Evolutionary conservation across 1,139 yeast genomes (phyloP).

Genomic region (Torulaspora pretoriensis): DNA sequence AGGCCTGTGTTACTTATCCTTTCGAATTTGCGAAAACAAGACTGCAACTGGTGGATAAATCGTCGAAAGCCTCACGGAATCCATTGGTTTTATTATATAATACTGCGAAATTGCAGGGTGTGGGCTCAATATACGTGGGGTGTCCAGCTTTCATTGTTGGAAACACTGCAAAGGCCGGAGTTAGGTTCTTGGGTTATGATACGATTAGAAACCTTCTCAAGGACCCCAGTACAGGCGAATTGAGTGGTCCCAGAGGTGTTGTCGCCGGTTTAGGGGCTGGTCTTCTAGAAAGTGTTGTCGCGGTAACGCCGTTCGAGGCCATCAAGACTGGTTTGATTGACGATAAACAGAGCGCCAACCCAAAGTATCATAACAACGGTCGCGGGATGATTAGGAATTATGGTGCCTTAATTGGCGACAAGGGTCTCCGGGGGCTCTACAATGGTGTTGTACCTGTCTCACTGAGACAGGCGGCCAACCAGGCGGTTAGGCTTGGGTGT

Average conservation of each 20-base stretch:
- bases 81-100: conserved; percentile 76
- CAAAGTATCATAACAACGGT: conserved; percentile 70
- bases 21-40: conserved; percentile 96
- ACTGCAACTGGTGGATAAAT: conserved; percentile 73
- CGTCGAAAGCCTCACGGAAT: conserved; percentile 66
- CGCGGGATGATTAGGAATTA: conserved; percentile 44
- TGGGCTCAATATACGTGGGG: conserved; percentile 81
- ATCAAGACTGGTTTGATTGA: conserved; percentile 94
- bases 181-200: conserved; percentile 89
- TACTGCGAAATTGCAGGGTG: conserved; percentile 75
- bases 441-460: conserved; percentile 91
- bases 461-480: conserved; percentile 91
- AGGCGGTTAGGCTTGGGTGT: conserved; percentile 89
- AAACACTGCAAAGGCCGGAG: conserved; percentile 92
- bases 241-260: conserved; percentile 87
- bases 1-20: conserved; percentile 87
- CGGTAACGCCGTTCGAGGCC: conserved; percentile 96
- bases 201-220: conserved; percentile 69
- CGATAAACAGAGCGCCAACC: conserved; percentile 72
- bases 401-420: conserved; percentile 54
- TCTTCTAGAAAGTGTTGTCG: conserved; percentile 80
- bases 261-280: conserved; percentile 97
- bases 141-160: conserved; percentile 97
- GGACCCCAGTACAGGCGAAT: conserved; percentile 73
- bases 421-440: conserved; percentile 80